These are phyloP conservation scores for Scleroderma citrinum DNA, from an alignment of 768 basidiomycete species.

Conservation along the genomic window DNA sequence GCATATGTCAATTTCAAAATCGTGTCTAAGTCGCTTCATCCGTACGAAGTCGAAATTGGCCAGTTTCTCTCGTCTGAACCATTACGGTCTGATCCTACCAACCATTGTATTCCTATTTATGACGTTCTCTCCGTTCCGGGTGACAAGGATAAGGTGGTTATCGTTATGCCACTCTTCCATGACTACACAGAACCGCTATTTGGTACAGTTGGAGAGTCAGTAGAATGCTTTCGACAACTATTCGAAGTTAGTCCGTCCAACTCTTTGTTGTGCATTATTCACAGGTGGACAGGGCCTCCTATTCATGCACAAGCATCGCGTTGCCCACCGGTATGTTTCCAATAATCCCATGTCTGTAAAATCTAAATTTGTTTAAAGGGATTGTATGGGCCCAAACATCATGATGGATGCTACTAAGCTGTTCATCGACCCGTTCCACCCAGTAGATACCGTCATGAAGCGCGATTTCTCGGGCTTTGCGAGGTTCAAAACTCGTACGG, in stretches of 20 bases:
- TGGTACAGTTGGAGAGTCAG: no score
- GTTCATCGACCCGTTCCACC: constrained; percentile 22
- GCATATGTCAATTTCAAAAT: constrained; percentile 24
- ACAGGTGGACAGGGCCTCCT: constrained; percentile 6
- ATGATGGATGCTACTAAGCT: constrained; percentile 20
- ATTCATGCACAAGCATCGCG: constrained; percentile 12
- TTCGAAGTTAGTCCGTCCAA: no score
- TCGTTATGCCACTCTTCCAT: constrained; percentile 31
- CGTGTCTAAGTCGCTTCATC: constrained; percentile 2
- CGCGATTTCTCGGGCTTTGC: constrained; percentile 12
- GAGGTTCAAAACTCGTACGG: constrained; percentile 15
- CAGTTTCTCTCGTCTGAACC: constrained; percentile 7
- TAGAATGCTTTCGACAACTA: no score
- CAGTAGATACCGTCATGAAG: background rate
- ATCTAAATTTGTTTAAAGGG: background rate
- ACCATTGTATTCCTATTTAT: constrained; percentile 26
- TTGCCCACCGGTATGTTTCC: background rate
- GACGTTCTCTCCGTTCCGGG: constrained; percentile 14
- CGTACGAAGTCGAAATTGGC: constrained; percentile 22
- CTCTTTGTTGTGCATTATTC: no score
- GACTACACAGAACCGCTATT: background rate
- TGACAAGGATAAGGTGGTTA: constrained; percentile 2
- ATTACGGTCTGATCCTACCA: constrained; percentile 5
- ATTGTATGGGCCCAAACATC: constrained; percentile 16
- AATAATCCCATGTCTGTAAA: no score